Base-by-base conservation (phyloP, 306 rosid species). In the Gastrolobium bilobum region DNA sequence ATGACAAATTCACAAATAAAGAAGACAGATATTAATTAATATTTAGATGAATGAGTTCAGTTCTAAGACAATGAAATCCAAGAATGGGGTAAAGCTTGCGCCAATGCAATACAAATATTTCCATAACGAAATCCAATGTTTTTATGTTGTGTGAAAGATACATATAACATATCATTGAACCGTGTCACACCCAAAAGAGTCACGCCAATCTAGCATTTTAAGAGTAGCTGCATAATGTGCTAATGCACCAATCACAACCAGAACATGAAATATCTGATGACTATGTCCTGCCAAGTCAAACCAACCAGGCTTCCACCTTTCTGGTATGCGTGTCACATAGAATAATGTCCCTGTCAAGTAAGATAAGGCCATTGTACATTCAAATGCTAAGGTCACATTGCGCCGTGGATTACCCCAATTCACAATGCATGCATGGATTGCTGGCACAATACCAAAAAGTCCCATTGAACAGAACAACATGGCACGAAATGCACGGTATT, bases 261-360 rank as follows among this genome's bases (percentile, higher is more conserved):
- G 75, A 60, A 86, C 86, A 83, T 95, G 99, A 79, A 95, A 95
- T 43, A 95, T 86, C 61, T 95, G 98, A 66, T 95, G 99, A 68
- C 99, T 95, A 48, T 95, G 99, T 2, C 99, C 99, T 0, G 97
- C 98, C 65, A 95, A 66, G 66, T 95, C 98, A 63, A 95, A 95
- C 91, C 94, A 88, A 2, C 98, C 98, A 0, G 99, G 99, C 75
- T 46, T 85, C 94, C 96, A 93, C 71, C 98, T 80, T 81, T 95
- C 99, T 0, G 99, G 99, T 37, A 95, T 73, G 54, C 99, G 79
- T 2, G 86, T 83, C 3, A 91, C 95, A 71, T 93, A 95, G 81
- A 95, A 87, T 42, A 85, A 77, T 0, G 98, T 84, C 61, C 99
- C 98, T 4, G 85, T 86, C 63, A 95, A 63, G 70, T 93, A 95